Conservation (phyloP, 768 basidiomycete genomes). For the Psilocybe tampanensis region DNA sequence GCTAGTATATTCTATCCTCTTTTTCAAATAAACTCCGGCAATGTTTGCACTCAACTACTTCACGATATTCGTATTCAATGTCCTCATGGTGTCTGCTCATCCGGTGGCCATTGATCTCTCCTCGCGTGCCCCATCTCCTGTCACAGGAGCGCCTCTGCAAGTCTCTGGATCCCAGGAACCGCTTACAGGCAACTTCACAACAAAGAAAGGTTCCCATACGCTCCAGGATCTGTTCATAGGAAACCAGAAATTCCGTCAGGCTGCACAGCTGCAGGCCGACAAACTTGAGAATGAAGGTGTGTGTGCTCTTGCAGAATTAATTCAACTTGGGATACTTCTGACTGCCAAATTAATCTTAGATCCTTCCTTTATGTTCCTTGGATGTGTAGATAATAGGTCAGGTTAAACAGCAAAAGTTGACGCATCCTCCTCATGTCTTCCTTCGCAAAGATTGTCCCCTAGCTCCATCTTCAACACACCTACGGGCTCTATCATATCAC, state of each 20-base stretch:
- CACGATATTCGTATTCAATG: conserved; percentile 19
- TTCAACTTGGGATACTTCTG: neutral
- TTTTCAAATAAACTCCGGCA: conserved; percentile 5
- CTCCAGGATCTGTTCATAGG: conserved; percentile 27
- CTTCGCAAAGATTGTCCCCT: conserved; percentile 23
- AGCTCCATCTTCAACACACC: conserved; percentile 35
- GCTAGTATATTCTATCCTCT: conserved; percentile 14
- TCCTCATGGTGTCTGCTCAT: conserved; percentile 18
- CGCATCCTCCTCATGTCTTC: neutral
- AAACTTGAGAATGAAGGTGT: conserved; percentile 22
- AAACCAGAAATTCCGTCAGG: conserved; percentile 27
- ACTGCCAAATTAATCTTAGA: conserved; percentile 15
- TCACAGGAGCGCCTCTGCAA: neutral
- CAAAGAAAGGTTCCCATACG: conserved; percentile 14
- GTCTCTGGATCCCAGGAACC: conserved; percentile 6
- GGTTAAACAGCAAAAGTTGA: neutral
- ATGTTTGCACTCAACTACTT: conserved; percentile 12
- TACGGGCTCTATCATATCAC: conserved; percentile 32
- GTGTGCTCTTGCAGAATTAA: neutral
- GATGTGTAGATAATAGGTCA: conserved; percentile 37
- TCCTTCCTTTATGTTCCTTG: conserved; percentile 40
- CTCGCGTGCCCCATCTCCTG: neutral
- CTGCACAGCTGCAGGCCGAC: conserved; percentile 13
- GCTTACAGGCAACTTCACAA: conserved; percentile 3
- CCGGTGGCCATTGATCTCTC: conserved; percentile 15